phyloP scores from a whole-genome alignment of 2,329 filamentous ascomycete genomes.

The Fusarium staphyleae region DNA sequence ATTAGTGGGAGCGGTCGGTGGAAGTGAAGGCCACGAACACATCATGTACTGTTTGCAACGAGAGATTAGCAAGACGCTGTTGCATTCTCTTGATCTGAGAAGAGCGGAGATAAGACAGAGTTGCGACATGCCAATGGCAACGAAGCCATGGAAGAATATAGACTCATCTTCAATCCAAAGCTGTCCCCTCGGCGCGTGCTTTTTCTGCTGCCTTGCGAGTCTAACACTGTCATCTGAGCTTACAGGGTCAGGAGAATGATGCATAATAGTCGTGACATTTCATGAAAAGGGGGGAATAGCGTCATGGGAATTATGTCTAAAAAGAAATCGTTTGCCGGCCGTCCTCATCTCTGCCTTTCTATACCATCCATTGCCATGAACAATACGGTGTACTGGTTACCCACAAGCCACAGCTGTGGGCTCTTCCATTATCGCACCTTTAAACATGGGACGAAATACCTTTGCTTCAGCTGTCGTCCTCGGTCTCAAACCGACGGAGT shows the following conservation, averaged over 20 bases:
- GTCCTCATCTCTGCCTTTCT: slow-evolving; percentile 27
- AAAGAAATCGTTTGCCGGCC: slow-evolving; percentile 37
- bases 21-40: background rate
- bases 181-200: background rate
- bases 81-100: background rate
- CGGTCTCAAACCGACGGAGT: background rate
- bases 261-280: slow-evolving; percentile 9
- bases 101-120: background rate
- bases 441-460: background rate
- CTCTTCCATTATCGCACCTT: background rate
- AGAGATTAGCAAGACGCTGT: background rate
- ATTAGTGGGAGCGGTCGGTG: slow-evolving; percentile 19
- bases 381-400: background rate
- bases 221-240: background rate
- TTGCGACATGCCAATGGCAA: background rate
- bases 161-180: background rate
- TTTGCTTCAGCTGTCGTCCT: background rate
- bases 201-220: background rate
- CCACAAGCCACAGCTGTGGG: background rate
- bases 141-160: background rate
- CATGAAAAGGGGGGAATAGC: slow-evolving; percentile 30
- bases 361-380: slow-evolving; percentile 7
- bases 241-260: background rate
- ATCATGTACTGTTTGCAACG: background rate
- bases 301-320: slow-evolving; percentile 42